Conservation (phyloP, 2,329 filamentous ascomycete genomes). For the Calcarisporium arbuscula region DNA sequence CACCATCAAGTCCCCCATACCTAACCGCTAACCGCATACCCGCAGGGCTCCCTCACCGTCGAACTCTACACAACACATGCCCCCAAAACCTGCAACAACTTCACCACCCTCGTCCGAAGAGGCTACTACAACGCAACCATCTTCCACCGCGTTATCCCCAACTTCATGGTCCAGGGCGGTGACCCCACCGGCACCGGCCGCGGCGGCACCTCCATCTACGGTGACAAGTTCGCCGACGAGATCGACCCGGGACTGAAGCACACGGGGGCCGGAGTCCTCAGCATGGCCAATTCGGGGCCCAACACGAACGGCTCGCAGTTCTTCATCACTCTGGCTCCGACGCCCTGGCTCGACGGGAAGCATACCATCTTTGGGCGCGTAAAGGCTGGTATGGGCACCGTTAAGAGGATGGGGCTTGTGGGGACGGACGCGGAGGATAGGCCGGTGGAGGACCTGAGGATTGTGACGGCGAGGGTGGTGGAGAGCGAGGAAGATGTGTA, state of each 20-base stretch:
- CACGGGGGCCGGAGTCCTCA: conserved; percentile 86
- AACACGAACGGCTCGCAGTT: conserved; percentile 95
- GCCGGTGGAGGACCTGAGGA: conserved; percentile 76
- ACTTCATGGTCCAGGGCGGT: conserved; percentile 95
- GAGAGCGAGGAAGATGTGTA: conserved; percentile 44
- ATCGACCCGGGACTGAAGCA: conserved; percentile 74
- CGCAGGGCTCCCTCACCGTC: conserved; percentile 71
- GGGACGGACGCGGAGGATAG: conserved; percentile 76
- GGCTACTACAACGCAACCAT: conserved; percentile 83
- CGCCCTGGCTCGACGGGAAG: conserved; percentile 94
- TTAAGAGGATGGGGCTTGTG: conserved; percentile 82
- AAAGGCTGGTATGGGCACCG: conserved; percentile 72
- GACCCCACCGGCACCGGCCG: conserved; percentile 92
- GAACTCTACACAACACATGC: conserved; percentile 90
- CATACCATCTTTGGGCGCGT: conserved; percentile 96
- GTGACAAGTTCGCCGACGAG: conserved; percentile 91
- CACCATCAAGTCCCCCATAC: background rate
- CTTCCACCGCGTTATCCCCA: conserved; percentile 91
- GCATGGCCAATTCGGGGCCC: conserved; percentile 92
- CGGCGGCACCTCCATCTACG: conserved; percentile 84
- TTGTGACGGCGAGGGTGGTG: conserved; percentile 65
- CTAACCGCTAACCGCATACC: background rate
- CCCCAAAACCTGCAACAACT: conserved; percentile 85
- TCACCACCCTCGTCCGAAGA: conserved; percentile 68
- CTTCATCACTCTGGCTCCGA: conserved; percentile 89